phyloP scores from a whole-genome alignment of 768 basidiomycete genomes.

The Lentinula aciculospora region DNA sequence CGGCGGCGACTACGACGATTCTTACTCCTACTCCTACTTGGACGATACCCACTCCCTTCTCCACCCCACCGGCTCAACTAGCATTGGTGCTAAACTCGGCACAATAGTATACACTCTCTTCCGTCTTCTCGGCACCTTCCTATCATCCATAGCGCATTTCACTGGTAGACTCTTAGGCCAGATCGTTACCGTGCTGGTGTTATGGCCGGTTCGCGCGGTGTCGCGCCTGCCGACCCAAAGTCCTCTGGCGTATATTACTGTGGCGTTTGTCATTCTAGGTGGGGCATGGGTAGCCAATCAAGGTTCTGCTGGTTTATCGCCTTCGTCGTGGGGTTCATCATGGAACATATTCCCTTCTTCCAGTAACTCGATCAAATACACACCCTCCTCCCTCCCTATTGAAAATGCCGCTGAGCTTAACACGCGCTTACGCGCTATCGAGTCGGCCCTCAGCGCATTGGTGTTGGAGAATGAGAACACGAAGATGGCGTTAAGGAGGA shows the following conservation, averaged over 20 bases:
- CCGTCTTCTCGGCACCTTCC: background rate
- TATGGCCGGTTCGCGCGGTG: slow-evolving; percentile 40
- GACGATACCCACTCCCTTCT: slow-evolving; percentile 4
- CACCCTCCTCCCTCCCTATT: slow-evolving; percentile 52
- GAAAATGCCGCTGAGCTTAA: slow-evolving; percentile 64
- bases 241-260: slow-evolving; percentile 21
- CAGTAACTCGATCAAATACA: slow-evolving; percentile 33
- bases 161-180: slow-evolving; percentile 46
- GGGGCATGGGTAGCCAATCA: slow-evolving; percentile 39
- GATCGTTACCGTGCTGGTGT: slow-evolving; percentile 39
- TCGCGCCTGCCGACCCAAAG: slow-evolving; percentile 19
- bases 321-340: background rate
- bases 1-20: slow-evolving; percentile 12
- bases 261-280: slow-evolving; percentile 35
- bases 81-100: slow-evolving; percentile 39
- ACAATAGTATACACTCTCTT: slow-evolving; percentile 26
- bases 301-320: slow-evolving; percentile 19
- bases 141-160: slow-evolving; percentile 33
- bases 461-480: slow-evolving; percentile 49
- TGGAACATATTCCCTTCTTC: slow-evolving; percentile 19
- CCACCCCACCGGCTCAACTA: background rate
- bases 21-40: slow-evolving; percentile 13
- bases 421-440: slow-evolving; percentile 56
- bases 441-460: slow-evolving; percentile 56
- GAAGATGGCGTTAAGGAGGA: slow-evolving; percentile 24